Base-by-base conservation (phyloP, 495 filamentous ascomycete species). In the Penicillium odoratum region DNA sequence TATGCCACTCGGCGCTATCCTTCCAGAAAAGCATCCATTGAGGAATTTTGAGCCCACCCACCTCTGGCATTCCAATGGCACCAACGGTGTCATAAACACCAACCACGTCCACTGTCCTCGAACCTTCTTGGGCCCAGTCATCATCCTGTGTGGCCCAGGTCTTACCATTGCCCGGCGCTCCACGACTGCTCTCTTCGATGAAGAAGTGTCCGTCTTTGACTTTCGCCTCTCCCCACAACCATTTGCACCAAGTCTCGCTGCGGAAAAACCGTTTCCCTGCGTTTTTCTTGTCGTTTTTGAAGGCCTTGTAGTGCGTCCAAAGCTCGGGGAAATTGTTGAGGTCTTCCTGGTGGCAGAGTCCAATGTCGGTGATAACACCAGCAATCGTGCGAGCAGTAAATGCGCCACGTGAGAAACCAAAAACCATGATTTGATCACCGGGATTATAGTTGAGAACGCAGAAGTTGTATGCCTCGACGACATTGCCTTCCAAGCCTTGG, bases 11-110 rank as follows among this genome's bases (percentile, higher is more conserved):
- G 10, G 55, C 38, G 15, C 31, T 53, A 1, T 43, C 34, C 3
- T 52, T 43, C 21, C 30, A 46, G 21, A 25, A 26, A 10, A 46
- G 21, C 3, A 21, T 21, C 1, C 44, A 3, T 46, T 46, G 45
- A 4, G 62, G 59, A 7, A 65, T 10, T 26, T 65, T 65, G 4
- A 68, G 9, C 3, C 65, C 62, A 5, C 61, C 25, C 0, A 68
- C 59, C 28, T 59, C 65, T 3, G 65, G 65, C 57, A 68, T 62
- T 26, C 65, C 65, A 50, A 68, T 45, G 9, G 62, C 52, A 8
- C 80, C 84, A 7, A 88, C 85, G 0, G 84, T 87, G 59, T 87
- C 84, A 70, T 73, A 87, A 5, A 85, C 83, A 21, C 77, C 84
- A 44, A 86, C 72, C 3, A 78, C 70, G 57, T 80, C 75, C 56